Evolutionary conservation across 2,329 filamentous ascomycete species (phyloP).

Genomic region (Fusarium torreyae): DNA sequence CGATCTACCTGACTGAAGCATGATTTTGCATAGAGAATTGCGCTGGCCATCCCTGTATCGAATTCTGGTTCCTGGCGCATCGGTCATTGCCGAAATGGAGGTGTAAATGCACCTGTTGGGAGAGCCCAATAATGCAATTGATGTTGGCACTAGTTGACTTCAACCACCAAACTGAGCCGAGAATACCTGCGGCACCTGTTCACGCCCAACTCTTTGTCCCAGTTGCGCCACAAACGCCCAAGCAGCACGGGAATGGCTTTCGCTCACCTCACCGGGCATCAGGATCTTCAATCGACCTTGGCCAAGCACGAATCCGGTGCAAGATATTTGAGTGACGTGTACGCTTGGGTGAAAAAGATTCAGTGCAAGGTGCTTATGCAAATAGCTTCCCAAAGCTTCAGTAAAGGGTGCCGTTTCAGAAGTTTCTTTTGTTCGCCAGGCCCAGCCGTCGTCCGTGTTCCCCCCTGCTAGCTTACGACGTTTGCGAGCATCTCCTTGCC

Average conservation of each 20-base stretch:
- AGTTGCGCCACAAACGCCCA: slow-evolving; percentile 58
- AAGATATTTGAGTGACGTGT: slow-evolving; percentile 67
- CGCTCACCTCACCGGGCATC: slow-evolving; percentile 50
- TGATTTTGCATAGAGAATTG: slow-evolving; percentile 7
- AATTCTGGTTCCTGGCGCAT: not conserved
- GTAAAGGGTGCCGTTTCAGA: slow-evolving; percentile 60
- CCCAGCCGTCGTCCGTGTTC: slow-evolving; percentile 68
- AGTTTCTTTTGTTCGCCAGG: slow-evolving; percentile 58
- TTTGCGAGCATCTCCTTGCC: slow-evolving; percentile 55
- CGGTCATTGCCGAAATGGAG: not conserved
- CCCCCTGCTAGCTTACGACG: slow-evolving; percentile 64
- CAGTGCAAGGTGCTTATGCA: slow-evolving; percentile 68
- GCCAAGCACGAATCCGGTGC: slow-evolving; percentile 69
- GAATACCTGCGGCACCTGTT: slow-evolving; percentile 48
- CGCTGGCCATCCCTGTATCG: not conserved
- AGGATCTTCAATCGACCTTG: slow-evolving; percentile 67
- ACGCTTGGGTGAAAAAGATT: slow-evolving; percentile 71
- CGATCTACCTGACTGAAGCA: not conserved
- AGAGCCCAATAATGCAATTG: not conserved
- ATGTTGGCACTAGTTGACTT: slow-evolving; percentile 7
- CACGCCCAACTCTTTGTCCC: slow-evolving; percentile 53
- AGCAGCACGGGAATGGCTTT: slow-evolving; percentile 53
- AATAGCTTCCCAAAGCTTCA: slow-evolving; percentile 64
- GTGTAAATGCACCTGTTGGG: not conserved
- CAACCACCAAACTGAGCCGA: slow-evolving; percentile 34